phyloP scores from a whole-genome alignment of 2,329 filamentous ascomycete genomes.

The Exophiala sp. region DNA sequence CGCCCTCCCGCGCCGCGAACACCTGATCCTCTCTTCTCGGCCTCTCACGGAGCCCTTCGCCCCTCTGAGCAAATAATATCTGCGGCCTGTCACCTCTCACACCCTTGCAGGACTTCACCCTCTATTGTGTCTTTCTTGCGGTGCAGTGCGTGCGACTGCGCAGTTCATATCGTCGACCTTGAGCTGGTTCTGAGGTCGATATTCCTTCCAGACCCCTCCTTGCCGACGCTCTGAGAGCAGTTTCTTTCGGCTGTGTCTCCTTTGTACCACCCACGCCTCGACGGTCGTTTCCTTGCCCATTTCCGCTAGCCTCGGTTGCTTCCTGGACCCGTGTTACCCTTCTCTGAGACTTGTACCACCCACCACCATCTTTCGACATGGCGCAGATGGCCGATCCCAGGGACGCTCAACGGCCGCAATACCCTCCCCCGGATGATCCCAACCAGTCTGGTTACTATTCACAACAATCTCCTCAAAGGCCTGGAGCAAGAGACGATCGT shows the following conservation, averaged over 20 bases:
- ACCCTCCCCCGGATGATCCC: conserved; percentile 25
- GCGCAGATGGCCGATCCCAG: conserved; percentile 27
- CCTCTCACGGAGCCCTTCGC: conserved; percentile 16
- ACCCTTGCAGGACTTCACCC: conserved; percentile 23
- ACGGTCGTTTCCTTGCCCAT: conserved; percentile 24
- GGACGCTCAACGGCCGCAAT: conserved; percentile 23
- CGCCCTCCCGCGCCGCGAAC: conserved; percentile 20
- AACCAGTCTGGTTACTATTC: conserved; percentile 25
- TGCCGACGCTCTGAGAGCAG: conserved; percentile 22
- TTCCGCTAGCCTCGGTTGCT: conserved; percentile 26
- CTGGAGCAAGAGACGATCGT: conserved; percentile 23
- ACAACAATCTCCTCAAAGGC: conserved; percentile 22
- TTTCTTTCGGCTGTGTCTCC: conserved; percentile 8
- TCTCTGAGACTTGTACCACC: conserved; percentile 17
- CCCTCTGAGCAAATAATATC: conserved; percentile 23
- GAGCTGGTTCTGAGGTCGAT: conserved; percentile 19
- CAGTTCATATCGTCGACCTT: conserved; percentile 12
- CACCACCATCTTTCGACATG: conserved; percentile 24
- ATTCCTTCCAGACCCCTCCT: conserved; percentile 9
- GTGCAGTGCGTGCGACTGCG: conserved; percentile 23
- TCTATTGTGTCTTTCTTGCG: conserved; percentile 10
- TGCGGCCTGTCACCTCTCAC: conserved; percentile 15
- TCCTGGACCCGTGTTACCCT: conserved; percentile 24
- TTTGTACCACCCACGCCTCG: conserved; percentile 15
- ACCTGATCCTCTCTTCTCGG: conserved; percentile 18